Base-by-base conservation (phyloP, 192 early-diverging fungal species). In the Coemansia sp. region DNA sequence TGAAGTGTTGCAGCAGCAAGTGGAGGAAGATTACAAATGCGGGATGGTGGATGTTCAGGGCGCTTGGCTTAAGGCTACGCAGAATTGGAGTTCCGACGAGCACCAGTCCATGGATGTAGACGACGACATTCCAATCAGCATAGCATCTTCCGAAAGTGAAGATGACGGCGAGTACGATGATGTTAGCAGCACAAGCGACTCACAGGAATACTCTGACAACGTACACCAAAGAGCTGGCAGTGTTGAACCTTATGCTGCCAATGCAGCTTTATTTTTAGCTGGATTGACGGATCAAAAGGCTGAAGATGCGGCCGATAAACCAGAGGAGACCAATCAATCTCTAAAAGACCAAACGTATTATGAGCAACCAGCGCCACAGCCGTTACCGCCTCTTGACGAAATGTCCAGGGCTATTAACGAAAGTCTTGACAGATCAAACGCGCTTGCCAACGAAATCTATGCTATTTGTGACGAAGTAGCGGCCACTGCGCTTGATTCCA, bases 391-490 rank as follows among this genome's bases (percentile, higher is more conserved):
- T 8, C 45, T 78, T 15, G 52, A 36, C 11, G 63, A 62, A 3
- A 73, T 78, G 76, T 57, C 64, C 41, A 52, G 37, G 51, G 15
- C 46, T 0, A 72, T 78, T 3, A 58, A 62, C 48, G 62, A 65
- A 26, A 62, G 64, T 42, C 62, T 78, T 41, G 76, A 73, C 13
- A 45, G 71, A 26, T 69, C 71, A 9, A 12, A 65, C n/a, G 47
- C 13, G 5, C 64, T 78, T 9, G 71, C 65, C n/a, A 63, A 62
- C 47, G 76, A 73, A 19, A 48, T 78, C 19, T n/a, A 45, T 9
- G 12, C 63, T 0, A 45, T 22, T 3, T 69, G 62, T 22, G 71
- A 63, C 7, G 48, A 45, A 16, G 55, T 32, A 4, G 49, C 12
- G 32, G 37, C 40, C 41, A 19, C n/a, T 26, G 54, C 18, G 5